Base-by-base conservation (phyloP, 768 basidiomycete species). In the Cytidiella melzeri region DNA sequence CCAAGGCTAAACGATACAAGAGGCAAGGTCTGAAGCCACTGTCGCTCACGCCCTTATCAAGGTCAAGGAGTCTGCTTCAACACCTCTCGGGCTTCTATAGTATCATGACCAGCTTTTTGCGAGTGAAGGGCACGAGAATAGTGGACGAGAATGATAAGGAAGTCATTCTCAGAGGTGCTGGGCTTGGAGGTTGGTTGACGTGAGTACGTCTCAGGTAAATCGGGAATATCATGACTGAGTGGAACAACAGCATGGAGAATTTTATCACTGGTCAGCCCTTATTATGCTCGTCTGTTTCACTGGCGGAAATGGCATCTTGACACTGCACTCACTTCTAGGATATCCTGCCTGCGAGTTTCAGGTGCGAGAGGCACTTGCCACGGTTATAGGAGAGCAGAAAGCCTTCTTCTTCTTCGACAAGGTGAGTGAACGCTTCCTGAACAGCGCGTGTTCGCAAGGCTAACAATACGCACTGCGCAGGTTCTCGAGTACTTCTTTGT, bases 171-270 rank as follows among this genome's bases (percentile, higher is more conserved):
- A 70, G 81, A 40, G 87, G 87, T 19, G 86, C 86, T 47, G 84
- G 86, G n/a, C 68, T 89, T 19, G 87, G 86, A 53, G 86, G 87
- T 61, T 88, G 87, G 86, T 84, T 90, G 83, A 87, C 83, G 85
- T 87, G 57, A 64, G 86, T 75, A 36, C 30, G 41, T 48, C n/a
- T n/a, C n/a, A n/a, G n/a, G n/a, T n/a, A n/a, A n/a, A n/a, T n/a
- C n/a, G n/a, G n/a, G n/a, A n/a, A n/a, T n/a, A n/a, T n/a, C n/a
- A n/a, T n/a, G n/a, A n/a, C n/a, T n/a, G n/a, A n/a, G n/a, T n/a
- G n/a, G n/a, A n/a, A n/a, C n/a, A n/a, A n/a, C 41, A 84, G 81
- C 64, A 83, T 84, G 83, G 84, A 87, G 67, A 87, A 86, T 65
- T 86, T 86, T 59, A 84, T 87, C 50, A 76, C 79, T 47, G 81